A percentile compares a stretch with the other conserved stretches of the same genome.
phyloP scores from a whole-genome alignment of 495 filamentous ascomycete genomes.

The Penicillium dipodomyicola region DNA sequence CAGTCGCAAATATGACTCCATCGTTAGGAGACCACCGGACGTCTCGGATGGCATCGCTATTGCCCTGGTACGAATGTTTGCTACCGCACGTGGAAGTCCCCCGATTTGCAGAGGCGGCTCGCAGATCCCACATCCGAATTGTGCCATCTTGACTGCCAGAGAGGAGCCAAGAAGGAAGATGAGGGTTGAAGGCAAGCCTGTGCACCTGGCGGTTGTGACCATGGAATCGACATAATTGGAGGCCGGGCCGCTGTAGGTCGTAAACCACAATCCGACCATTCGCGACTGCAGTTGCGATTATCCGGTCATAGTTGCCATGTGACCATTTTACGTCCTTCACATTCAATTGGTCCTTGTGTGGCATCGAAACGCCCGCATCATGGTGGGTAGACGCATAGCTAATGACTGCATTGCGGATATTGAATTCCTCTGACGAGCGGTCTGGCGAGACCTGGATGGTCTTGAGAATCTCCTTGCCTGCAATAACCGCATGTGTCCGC shows the following conservation, averaged over 20 bases:
- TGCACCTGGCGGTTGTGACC: constrained; percentile 94
- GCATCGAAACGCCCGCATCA: constrained; percentile 48
- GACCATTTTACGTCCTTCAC: constrained; percentile 87
- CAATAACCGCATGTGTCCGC: constrained; percentile 73
- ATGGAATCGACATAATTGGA: constrained; percentile 74
- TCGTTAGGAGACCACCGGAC: constrained; percentile 87
- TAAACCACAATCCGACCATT: constrained; percentile 87
- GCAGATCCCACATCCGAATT: constrained; percentile 77
- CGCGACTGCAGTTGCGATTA: constrained; percentile 78
- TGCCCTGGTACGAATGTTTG: constrained; percentile 56
- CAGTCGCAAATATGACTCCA: constrained; percentile 81
- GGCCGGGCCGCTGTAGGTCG: constrained; percentile 68
- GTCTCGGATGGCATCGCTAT: constrained; percentile 77
- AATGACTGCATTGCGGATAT: constrained; percentile 73
- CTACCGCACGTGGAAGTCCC: constrained; percentile 54
- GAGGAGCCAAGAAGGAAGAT: constrained; percentile 69
- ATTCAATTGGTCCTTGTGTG: constrained; percentile 69
- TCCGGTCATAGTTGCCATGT: constrained; percentile 59
- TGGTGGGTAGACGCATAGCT: constrained; percentile 64
- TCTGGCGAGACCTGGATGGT: constrained; percentile 72
- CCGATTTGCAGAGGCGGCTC: constrained; percentile 50
- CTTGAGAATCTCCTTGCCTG: constrained; percentile 80
- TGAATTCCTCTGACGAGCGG: constrained; percentile 69
- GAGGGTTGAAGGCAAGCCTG: constrained; percentile 84
- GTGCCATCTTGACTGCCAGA: constrained; percentile 92